Evolutionary conservation across 225 moss, liverwort and hornwort species (phyloP), one percentile per base, ranked within the genome.

Genomic region (Bryoerythrophyllum caledonicum): DNA sequence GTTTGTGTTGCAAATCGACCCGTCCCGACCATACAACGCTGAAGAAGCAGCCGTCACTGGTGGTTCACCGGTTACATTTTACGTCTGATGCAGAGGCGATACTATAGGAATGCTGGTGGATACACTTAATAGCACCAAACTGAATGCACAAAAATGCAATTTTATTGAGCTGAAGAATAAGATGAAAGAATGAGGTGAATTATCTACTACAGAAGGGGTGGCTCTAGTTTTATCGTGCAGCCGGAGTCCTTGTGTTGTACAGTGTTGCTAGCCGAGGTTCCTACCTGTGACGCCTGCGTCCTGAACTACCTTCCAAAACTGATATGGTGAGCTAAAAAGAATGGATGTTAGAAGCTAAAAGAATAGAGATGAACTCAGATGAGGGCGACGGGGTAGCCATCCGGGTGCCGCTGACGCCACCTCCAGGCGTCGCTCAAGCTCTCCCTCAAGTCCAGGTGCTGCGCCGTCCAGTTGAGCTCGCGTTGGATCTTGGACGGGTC

Each of bases 341-440:
- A 84, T 81, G 63, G 37, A 61, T 48, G 56, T 30, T 66, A 28
- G 48, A 19, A 49, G 48, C 19, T 19, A 44, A 44, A 44, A 44
- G 4, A 44, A 44, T 44, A 34, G 44, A 4, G 15, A 4, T 54
- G 35, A 43, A 13, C 58, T 79, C 38, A 79, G 38, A 65, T 46
- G 26, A 79, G 76, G 24, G 82, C 71, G 7, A 71, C 67, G 67
- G 86, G 70, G 59, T 96, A 96, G 34, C 96, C 96, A 75, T 90
- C 80, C 25, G 89, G 90, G 73, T 96, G 89, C 65, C 72, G 78
- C 60, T 30, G 63, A 44, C 89, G 93, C 96, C 96, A 96, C 57
- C 88, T 90, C 96, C 96, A 96, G 37, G 96, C 94, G 74, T 90
- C 85, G 59, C 79, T 67, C n/a, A 96, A 79, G 60, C 90, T 96